These are phyloP conservation scores for Hypoxylon sp. DNA, from an alignment of 2,329 filamentous ascomycete species.

Conservation along the genomic window DNA sequence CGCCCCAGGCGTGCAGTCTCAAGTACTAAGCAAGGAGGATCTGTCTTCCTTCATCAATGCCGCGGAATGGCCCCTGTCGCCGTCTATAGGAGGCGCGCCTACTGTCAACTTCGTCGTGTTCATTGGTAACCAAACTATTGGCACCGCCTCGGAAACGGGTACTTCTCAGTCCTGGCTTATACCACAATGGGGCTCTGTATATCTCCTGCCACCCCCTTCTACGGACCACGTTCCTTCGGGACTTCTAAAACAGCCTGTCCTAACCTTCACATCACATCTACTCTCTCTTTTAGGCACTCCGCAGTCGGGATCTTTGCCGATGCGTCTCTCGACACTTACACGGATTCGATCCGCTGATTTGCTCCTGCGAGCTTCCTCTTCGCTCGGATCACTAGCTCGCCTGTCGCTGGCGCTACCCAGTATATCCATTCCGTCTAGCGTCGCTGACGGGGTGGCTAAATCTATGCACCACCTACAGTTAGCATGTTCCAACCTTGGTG, in stretches of 20 bases:
- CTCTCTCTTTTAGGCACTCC: slow-evolving; percentile 89
- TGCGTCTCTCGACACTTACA: slow-evolving; percentile 85
- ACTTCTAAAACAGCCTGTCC: slow-evolving; percentile 81
- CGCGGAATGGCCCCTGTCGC: slow-evolving; percentile 95
- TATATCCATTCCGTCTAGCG: slow-evolving; percentile 89
- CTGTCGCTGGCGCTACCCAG: slow-evolving; percentile 86
- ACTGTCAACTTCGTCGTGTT: slow-evolving; percentile 98
- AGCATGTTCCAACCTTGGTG: slow-evolving; percentile 79
- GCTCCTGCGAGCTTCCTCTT: slow-evolving; percentile 89
- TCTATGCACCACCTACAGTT: slow-evolving; percentile 82
- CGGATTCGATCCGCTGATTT: slow-evolving; percentile 89
- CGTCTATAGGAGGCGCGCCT: slow-evolving; percentile 91
- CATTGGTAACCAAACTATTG: slow-evolving; percentile 82
- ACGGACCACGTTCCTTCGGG: slow-evolving; percentile 70
- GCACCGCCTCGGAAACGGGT: slow-evolving; percentile 58
- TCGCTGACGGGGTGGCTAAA: slow-evolving; percentile 85
- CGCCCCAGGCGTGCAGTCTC: slow-evolving; percentile 70
- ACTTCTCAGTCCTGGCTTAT: slow-evolving; percentile 84
- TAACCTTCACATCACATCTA: slow-evolving; percentile 92
- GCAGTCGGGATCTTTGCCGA: slow-evolving; percentile 82
- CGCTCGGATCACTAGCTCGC: slow-evolving; percentile 90
- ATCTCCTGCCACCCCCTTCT: slow-evolving; percentile 65
- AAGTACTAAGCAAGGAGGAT: slow-evolving; percentile 83
- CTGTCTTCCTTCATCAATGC: slow-evolving; percentile 96
- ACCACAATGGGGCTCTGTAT: slow-evolving; percentile 90